Base-by-base conservation (phyloP, 768 basidiomycete genomes). In the Leucogyrophana mollusca region DNA sequence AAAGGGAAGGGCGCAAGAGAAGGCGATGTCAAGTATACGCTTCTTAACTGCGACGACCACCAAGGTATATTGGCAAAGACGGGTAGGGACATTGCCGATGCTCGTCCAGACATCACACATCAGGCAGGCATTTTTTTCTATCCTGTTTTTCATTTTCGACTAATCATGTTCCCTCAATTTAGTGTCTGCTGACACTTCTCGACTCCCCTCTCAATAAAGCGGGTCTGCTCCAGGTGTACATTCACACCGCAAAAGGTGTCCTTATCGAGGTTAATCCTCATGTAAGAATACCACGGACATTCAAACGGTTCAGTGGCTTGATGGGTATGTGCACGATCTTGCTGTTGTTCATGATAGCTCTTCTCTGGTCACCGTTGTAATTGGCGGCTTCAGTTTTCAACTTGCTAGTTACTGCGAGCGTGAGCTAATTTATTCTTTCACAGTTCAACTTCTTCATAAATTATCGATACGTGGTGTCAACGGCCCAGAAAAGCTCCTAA, bases 201-300 rank as follows among this genome's bases (percentile, higher is more conserved):
- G 96, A 99, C 70, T 98, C 95, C 16, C 96, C 96, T 1, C 72
- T 99, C 36, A 99, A 99, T 78, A 98, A 98, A 70, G 90, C 95
- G 7, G 96, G 96, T 9, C 70, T 91, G 21, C 80, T 98, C 9
- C 96, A 98, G 66, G 94, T 99, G 14, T 99, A 95, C 71, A 94
- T 99, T 50, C 94, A 97, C 72, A 98, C 96, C 13, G 90, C 93
- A 14, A 91, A 89, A 58, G 94, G 94, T 32, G 90, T 94, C 10
- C 79, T 99, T 37, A 98, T 99, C 62, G 95, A 99, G 69, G 93
- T 98, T 56, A 98, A 99, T 66, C 96, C 96, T 2, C 88, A 91
- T 68, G 94, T 98, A 9, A 82, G 96, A 46, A 99, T 99, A 58
- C 96, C 96, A 9, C 79, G 96, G 52, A 99, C 96, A 10, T 98